Percentiles rank a stretch among this genome's conserved stretches.
Conservation (phyloP, 176 grass and related monocot species). For the Areca catechu region DNA sequence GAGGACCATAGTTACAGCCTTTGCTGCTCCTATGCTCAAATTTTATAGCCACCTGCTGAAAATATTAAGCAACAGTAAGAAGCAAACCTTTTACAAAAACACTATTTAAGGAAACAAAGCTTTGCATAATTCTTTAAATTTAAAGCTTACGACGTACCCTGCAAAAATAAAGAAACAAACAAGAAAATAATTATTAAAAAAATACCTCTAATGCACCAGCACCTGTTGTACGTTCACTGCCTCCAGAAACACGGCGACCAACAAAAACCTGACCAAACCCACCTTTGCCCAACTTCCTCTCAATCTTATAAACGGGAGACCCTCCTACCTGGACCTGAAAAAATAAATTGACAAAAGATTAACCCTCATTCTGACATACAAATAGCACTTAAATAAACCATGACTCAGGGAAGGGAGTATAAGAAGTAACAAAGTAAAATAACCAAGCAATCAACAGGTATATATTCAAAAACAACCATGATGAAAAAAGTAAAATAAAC, state of each 20-base stretch:
- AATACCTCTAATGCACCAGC: slow-evolving; percentile 57
- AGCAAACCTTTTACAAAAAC: slow-evolving; percentile 1
- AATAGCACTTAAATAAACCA: no score
- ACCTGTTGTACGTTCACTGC: slow-evolving; percentile 34
- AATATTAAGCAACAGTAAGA: background rate
- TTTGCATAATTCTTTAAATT: no score
- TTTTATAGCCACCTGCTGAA: slow-evolving; percentile 70
- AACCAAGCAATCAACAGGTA: no score
- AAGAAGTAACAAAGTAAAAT: no score
- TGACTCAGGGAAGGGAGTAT: no score
- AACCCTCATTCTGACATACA: background rate
- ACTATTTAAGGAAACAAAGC: background rate
- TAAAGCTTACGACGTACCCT: no score
- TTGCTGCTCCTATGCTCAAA: slow-evolving; percentile 85
- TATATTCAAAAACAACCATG: no score
- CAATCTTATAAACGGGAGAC: slow-evolving; percentile 70
- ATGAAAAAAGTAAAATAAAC: no score
- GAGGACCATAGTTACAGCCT: slow-evolving; percentile 78
- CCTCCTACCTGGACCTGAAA: slow-evolving; percentile 76
- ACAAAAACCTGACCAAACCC: slow-evolving; percentile 90
- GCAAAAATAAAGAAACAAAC: no score
- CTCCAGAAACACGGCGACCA: slow-evolving; percentile 49
- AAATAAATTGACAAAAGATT: slow-evolving; percentile 1
- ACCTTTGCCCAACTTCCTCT: slow-evolving; percentile 83
- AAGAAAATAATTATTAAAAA: background rate